Conservation (phyloP, 345 rosid genomes). For the Gossypium anomalum region DNA sequence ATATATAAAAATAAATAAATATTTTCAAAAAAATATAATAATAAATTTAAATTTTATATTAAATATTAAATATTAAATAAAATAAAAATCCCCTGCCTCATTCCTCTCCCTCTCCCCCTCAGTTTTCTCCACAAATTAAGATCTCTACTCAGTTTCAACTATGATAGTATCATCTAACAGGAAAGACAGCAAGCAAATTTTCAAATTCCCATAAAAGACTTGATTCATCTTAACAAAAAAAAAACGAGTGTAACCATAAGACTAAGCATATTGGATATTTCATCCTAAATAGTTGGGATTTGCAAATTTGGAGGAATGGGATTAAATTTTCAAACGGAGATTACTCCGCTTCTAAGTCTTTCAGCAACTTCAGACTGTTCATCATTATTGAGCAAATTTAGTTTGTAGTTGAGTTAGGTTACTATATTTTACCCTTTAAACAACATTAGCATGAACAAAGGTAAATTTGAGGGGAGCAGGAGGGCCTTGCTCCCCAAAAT, state of each 20-base stretch:
- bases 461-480: too few species aligned
- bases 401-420: too few species aligned
- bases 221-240: too few species aligned
- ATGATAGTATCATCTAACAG: neutral
- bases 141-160: neutral
- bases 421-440: too few species aligned
- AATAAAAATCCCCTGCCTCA: too few species aligned
- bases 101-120: neutral
- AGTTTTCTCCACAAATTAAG: neutral
- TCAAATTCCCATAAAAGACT: neutral
- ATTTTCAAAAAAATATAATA: too few species aligned
- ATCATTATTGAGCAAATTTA: slow-evolving; percentile 30
- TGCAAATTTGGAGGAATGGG: neutral
- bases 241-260: neutral
- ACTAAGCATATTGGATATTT: neutral
- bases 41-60: too few species aligned
- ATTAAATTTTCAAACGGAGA: slow-evolving; percentile 1
- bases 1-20: too few species aligned
- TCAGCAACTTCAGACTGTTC: slow-evolving; percentile 96
- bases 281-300: neutral
- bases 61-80: too few species aligned
- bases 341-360: slow-evolving; percentile 79
- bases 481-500: too few species aligned
- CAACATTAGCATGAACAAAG: too few species aligned
- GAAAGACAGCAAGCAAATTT: neutral